Evolutionary conservation across 139 green algal species (phyloP).

Genomic region (Penium margaritaceum): DNA sequence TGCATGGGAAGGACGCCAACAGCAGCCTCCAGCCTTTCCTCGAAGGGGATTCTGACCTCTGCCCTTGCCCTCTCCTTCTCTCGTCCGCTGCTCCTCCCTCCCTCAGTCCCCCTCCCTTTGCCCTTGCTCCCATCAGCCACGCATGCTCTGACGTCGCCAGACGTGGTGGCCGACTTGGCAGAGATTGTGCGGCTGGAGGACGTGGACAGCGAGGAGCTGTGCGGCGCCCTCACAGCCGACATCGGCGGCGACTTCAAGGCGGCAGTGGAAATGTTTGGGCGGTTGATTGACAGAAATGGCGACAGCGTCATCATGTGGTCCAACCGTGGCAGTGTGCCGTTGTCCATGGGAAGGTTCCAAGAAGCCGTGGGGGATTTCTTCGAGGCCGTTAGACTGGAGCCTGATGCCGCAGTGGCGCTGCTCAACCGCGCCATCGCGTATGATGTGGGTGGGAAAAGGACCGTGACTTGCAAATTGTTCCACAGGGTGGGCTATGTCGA

Average conservation of each 20-base stretch:
- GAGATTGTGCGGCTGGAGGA: slow-evolving; percentile 29
- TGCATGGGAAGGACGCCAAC: no score
- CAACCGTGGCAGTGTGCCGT: slow-evolving; percentile 30
- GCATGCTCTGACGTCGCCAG: no score
- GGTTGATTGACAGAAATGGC: background rate
- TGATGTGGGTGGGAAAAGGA: no score
- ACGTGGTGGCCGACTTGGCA: no score
- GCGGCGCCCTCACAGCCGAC: slow-evolving; percentile 20
- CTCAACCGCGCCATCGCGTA: slow-evolving; percentile 32
- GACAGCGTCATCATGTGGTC: slow-evolving; percentile 28
- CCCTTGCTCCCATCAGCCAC: no score
- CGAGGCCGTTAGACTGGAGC: slow-evolving; percentile 18
- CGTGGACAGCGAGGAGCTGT: slow-evolving; percentile 29
- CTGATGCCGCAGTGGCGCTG: slow-evolving; percentile 18
- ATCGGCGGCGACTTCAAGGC: slow-evolving; percentile 24
- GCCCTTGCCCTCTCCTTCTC: no score
- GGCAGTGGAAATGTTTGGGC: slow-evolving; percentile 11
- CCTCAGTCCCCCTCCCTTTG: no score
- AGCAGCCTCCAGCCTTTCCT: no score
- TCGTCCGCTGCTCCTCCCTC: no score
- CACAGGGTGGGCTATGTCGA: no score
- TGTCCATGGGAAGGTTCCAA: slow-evolving; percentile 22
- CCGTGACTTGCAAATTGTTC: no score
- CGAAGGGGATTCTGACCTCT: no score
- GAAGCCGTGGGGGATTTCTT: slow-evolving; percentile 22